Percentiles rank a stretch among this genome's conserved stretches.
Conservation (phyloP, 2,329 filamentous ascomycete genomes). For the Fusarium redolens region DNA sequence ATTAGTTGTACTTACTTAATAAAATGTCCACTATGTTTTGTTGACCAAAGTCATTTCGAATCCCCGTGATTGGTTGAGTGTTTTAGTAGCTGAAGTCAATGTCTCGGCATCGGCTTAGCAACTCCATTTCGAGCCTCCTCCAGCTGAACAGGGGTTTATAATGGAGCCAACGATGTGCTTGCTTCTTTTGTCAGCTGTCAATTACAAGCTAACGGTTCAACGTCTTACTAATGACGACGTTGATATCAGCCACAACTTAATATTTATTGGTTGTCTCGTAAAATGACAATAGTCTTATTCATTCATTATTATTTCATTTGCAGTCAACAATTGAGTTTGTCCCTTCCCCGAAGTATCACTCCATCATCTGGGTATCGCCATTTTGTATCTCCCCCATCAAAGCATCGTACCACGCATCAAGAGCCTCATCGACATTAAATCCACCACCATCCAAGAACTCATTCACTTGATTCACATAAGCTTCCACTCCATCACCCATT, state of each 20-base stretch:
- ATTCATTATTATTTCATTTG: rapidly evolving
- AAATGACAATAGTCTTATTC: rapidly evolving
- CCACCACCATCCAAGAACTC: neutral
- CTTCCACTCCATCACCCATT: neutral
- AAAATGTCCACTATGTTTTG: neutral
- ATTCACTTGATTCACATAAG: neutral
- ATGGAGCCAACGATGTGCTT: neutral
- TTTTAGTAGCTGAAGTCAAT: neutral
- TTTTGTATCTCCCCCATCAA: constrained; percentile 8
- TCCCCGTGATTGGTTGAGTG: neutral
- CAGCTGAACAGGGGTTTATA: neutral
- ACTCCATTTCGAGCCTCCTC: neutral
- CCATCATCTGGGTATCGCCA: neutral
- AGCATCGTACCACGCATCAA: constrained; percentile 8
- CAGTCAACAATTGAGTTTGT: rapidly evolving
- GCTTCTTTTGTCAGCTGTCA: neutral
- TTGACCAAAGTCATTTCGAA: neutral
- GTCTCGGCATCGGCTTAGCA: neutral
- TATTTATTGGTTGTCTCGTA: neutral
- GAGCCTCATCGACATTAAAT: constrained; percentile 3
- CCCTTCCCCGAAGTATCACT: neutral
- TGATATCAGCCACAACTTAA: neutral
- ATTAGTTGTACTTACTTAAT: neutral
- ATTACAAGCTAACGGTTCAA: neutral
- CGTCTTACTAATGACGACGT: neutral